Conservation (phyloP, 2,329 filamentous ascomycete genomes). For the Scytalidium lignicola region DNA sequence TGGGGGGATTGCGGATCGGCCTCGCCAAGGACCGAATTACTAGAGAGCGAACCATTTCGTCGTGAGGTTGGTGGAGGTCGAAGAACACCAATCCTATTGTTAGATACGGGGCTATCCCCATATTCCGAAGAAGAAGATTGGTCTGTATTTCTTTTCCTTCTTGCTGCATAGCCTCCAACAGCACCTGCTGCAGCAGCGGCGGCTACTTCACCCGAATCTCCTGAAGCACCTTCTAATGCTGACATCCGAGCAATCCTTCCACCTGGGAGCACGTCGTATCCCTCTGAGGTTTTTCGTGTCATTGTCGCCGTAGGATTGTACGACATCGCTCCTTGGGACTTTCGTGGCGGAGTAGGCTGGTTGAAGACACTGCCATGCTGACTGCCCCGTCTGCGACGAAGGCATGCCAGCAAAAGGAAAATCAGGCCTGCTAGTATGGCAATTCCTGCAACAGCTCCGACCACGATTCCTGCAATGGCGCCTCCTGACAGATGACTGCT, state of each 20-base stretch:
- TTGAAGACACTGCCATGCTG: slow-evolving; percentile 75
- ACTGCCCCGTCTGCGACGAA: slow-evolving; percentile 52
- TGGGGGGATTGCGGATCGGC: slow-evolving; percentile 70
- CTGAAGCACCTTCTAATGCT: slow-evolving; percentile 73
- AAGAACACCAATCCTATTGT: slow-evolving; percentile 49
- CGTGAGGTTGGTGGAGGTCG: slow-evolving; percentile 57
- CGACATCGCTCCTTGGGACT: slow-evolving; percentile 39
- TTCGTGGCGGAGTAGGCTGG: slow-evolving; percentile 72
- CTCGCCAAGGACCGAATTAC: slow-evolving; percentile 67
- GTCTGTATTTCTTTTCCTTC: slow-evolving; percentile 42
- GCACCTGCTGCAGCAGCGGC: slow-evolving; percentile 42
- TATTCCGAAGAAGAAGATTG: slow-evolving; percentile 70
- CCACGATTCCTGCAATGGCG: slow-evolving; percentile 82
- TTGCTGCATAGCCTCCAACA: slow-evolving; percentile 43
- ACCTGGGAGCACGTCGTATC: slow-evolving; percentile 74
- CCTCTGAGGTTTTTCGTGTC: slow-evolving; percentile 30
- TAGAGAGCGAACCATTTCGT: slow-evolving; percentile 85
- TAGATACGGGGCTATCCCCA: slow-evolving; percentile 66
- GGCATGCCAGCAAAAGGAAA: slow-evolving; percentile 47
- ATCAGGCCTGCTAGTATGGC: slow-evolving; percentile 64
- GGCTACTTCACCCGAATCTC: slow-evolving; percentile 39
- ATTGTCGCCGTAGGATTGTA: slow-evolving; percentile 33
- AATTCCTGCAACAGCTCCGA: slow-evolving; percentile 71
- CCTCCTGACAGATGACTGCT: slow-evolving; percentile 65
- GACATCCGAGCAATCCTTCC: slow-evolving; percentile 95